Percentiles rank a stretch among this genome's conserved stretches.
These are phyloP conservation scores for Sedum album DNA, from an alignment of 164 flowering plant genomes.

Conservation along the genomic window DNA sequence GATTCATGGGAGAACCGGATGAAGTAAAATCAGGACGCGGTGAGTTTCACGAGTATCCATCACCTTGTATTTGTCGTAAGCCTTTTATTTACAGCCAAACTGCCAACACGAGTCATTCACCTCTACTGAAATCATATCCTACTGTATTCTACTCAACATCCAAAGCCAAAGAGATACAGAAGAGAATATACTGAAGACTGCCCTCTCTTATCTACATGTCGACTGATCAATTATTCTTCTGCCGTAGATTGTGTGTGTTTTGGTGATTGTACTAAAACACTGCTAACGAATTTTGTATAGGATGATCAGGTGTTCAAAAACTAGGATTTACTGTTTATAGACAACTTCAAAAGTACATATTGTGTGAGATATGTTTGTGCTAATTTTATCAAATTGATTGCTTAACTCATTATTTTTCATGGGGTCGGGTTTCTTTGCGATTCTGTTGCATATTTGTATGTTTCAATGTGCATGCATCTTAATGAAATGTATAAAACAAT, in stretches of 20 bases:
- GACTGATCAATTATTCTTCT: background rate
- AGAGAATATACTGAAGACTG: conserved; percentile 1
- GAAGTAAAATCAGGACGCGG: conserved; percentile 85
- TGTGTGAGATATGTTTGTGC: background rate
- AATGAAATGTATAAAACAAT: too few species aligned
- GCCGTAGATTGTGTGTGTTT: background rate
- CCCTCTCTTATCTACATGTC: background rate
- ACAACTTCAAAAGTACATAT: background rate
- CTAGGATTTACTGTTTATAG: background rate
- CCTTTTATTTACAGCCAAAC: conserved; percentile 16
- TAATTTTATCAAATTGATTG: background rate
- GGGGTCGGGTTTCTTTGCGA: too few species aligned
- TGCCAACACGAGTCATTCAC: conserved; percentile 1
- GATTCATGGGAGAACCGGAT: conserved; percentile 97
- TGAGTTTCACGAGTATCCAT: conserved; percentile 84
- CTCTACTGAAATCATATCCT: background rate
- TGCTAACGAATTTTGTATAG: background rate
- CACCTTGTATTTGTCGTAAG: conserved; percentile 67
- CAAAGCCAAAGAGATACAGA: background rate
- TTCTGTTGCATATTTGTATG: too few species aligned
- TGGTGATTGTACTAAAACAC: background rate
- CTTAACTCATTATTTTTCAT: background rate
- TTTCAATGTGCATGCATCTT: too few species aligned
- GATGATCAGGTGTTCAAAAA: background rate
- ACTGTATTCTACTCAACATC: background rate